These are phyloP conservation scores for Ophiocordyceps australis DNA, from an alignment of 2,329 filamentous ascomycete genomes.

Conservation along the genomic window DNA sequence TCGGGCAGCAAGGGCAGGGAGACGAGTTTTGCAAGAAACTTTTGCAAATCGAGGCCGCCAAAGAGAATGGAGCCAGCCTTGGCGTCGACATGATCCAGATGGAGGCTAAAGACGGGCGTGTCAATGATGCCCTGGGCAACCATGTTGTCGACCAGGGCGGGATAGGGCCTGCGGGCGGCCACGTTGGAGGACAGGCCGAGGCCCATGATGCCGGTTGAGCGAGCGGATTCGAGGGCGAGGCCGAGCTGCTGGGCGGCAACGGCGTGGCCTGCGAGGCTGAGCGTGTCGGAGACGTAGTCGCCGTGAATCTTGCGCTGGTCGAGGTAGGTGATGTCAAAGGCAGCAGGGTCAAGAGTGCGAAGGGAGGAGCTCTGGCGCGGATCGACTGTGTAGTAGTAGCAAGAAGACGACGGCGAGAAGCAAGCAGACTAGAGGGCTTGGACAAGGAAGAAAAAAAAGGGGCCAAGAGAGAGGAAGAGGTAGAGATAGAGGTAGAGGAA, in stretches of 20 bases:
- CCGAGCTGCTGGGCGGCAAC: constrained; percentile 36
- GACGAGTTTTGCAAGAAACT: constrained; percentile 39
- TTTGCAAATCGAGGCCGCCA: constrained; percentile 59
- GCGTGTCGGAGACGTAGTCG: constrained; percentile 38
- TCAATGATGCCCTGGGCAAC: constrained; percentile 41
- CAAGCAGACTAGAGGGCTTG: too few relatives aligned
- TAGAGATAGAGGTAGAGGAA: too few relatives aligned
- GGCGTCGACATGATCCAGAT: constrained; percentile 45
- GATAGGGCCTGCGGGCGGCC: constrained; percentile 22
- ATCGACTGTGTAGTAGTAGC: constrained; percentile 12
- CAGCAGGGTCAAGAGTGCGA: constrained; percentile 17
- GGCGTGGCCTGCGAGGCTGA: constrained; percentile 27
- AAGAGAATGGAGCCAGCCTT: constrained; percentile 57
- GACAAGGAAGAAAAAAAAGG: too few relatives aligned
- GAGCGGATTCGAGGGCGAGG: constrained; percentile 26
- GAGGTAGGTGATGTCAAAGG: constrained; percentile 44
- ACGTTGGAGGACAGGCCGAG: constrained; percentile 36
- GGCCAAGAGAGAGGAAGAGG: too few relatives aligned
- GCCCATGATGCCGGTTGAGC: constrained; percentile 38
- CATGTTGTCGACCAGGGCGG: constrained; percentile 47
- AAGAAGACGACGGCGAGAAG: not conserved
- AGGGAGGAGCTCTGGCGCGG: constrained; percentile 28
- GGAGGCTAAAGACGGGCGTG: constrained; percentile 50
- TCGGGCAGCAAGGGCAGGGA: constrained; percentile 25
- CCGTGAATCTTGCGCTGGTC: constrained; percentile 34